Evolutionary conservation across 2,329 filamentous ascomycete genomes (phyloP).

Genomic region (Aspergillus melleus): DNA sequence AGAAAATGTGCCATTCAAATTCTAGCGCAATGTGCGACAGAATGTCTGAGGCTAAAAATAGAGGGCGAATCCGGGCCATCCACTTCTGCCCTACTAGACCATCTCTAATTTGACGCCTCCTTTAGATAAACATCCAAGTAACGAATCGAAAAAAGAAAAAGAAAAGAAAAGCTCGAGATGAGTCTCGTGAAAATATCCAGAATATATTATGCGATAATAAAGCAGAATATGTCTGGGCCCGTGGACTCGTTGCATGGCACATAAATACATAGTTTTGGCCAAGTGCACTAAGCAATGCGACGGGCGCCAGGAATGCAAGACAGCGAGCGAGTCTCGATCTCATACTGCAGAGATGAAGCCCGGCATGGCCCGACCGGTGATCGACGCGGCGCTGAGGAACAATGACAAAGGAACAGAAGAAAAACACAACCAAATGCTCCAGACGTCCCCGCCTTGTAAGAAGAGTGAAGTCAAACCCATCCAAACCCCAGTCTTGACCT

Average conservation of each 20-base stretch:
- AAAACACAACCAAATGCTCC: conserved; percentile 17
- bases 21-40: background rate
- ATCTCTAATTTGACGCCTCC: conserved; percentile 1
- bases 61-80: background rate
- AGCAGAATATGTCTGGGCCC: conserved; percentile 8
- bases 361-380: conserved; percentile 10
- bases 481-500: conserved; percentile 16
- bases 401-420: conserved; percentile 14
- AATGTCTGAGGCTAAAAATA: conserved; percentile 1
- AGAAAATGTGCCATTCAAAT: background rate
- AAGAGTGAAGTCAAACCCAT: conserved; percentile 15
- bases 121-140: conserved; percentile 5
- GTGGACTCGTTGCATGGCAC: conserved; percentile 9
- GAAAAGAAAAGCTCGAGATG: too few relatives aligned
- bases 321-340: background rate
- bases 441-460: conserved; percentile 17
- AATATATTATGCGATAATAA: conserved; percentile 16
- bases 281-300: conserved; percentile 9
- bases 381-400: conserved; percentile 9
- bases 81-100: background rate
- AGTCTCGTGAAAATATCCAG: conserved; percentile 12
- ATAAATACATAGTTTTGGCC: conserved; percentile 5
- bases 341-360: conserved; percentile 9
- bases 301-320: conserved; percentile 10
- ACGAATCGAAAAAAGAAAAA: too few relatives aligned